Base-by-base conservation (phyloP, 2,329 filamentous ascomycete species). In the Byssochlamys sp. region DNA sequence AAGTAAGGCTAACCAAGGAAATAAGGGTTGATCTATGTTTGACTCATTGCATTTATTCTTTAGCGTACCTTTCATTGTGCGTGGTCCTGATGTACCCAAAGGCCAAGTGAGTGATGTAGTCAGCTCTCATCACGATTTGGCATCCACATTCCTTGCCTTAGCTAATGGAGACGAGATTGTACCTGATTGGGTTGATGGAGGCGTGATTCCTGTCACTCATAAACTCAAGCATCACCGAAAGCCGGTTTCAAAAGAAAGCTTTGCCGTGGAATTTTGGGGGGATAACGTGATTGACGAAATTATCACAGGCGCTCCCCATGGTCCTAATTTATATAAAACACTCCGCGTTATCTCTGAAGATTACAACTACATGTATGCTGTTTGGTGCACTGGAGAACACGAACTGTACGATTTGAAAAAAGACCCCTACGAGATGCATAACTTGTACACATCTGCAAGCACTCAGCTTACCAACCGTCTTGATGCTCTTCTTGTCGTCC, bases 331-430 rank as follows among this genome's bases (percentile, higher is more conserved):
- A 0, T 86, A 86, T 74, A 86, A 86, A 69, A 78, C 76, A 0
- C 62, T 85, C 24, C 77, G 83, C n/a, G 69, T 86, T 4, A 73
- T 83, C 3, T 72, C 78, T 0, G 66, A 77, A 1, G 69, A 72
- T 3, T 88, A 87, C 64, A 82, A 80, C 63, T 67, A 88, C 4
- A 83, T 84, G 60, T 89, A 89, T 63, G 80, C 83, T 0, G 83
- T 87, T 0, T 89, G 85, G 85, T 89, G 86, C 65, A 86, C 73
- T 12, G 83, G 84, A 55, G 84, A 87, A 64, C 81, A 83, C 57
- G 85, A 89, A 67, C 77, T 87, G 1, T 89, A 88, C 66, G 79
- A 88, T 60, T 64, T 86, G 45, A 80, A 83, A 78, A 73, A 72
- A 27, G 82, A 84, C 57, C 80, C 80, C 1, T 73, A 76, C 29